A percentile compares a stretch with the other conserved stretches of the same genome.
phyloP scores from a whole-genome alignment of 1,284 basidiomycete species.

The Boletellus deceptivus region DNA sequence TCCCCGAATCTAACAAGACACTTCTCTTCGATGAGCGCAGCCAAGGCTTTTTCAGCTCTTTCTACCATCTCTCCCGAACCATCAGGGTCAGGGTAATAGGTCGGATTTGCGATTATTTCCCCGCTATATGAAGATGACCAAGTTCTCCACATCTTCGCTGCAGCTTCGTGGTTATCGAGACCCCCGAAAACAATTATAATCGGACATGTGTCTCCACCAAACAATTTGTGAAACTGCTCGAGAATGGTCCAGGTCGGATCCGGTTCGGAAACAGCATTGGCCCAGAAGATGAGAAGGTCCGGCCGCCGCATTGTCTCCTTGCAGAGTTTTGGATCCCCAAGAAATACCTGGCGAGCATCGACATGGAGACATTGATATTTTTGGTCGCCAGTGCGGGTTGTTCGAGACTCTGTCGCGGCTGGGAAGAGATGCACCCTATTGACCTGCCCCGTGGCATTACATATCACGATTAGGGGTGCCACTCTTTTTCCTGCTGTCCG shows the following conservation, averaged over 20 bases:
- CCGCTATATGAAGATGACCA: conserved; percentile 12
- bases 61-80: conserved; percentile 14
- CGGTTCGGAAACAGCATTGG: conserved; percentile 10
- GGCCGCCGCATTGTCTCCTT: conserved; percentile 7
- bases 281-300: conserved; percentile 27
- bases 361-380: conserved; percentile 18
- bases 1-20: conserved; percentile 23
- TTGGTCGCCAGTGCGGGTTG: conserved; percentile 2
- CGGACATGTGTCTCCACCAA: conserved; percentile 23
- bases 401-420: background rate
- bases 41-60: conserved; percentile 19
- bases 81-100: conserved; percentile 20
- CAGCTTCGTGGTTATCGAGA: conserved; percentile 15
- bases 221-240: conserved; percentile 17
- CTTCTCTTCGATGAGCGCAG: conserved; percentile 21
- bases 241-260: conserved; percentile 18
- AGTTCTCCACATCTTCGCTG: conserved; percentile 15
- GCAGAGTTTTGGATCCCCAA: background rate
- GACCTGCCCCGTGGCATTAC: conserved; percentile 10
- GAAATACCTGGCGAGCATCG: conserved; percentile 5
- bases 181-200: conserved; percentile 25
- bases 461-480: conserved; percentile 19
- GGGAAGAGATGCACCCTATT: conserved; percentile 5
- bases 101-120: conserved; percentile 21
- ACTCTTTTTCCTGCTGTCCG: conserved; percentile 13